Evolutionary conservation across 208 protist genomes (phyloP).

Genomic region (Blastocrithidia nonstop): DNA sequence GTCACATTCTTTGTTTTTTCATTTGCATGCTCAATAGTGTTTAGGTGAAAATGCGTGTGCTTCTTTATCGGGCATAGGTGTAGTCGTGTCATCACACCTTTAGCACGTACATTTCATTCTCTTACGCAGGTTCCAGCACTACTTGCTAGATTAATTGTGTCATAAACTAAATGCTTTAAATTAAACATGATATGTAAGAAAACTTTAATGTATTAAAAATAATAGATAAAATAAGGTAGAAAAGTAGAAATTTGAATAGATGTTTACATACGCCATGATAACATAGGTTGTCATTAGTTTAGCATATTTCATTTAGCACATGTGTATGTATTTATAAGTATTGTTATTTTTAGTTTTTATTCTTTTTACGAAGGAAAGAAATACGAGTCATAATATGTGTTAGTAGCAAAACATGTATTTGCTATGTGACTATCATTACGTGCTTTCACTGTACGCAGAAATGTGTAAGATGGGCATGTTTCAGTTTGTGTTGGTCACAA

Average conservation of each 20-base stretch:
- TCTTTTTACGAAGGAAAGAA: slow-evolving; percentile 32
- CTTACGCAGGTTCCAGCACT: slow-evolving; percentile 56
- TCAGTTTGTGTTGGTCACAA: slow-evolving; percentile 15
- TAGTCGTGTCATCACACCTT: slow-evolving; percentile 65
- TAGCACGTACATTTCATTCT: slow-evolving; percentile 69
- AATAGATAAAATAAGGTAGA: neutral
- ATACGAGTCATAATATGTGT: no score
- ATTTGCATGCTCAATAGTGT: slow-evolving; percentile 55
- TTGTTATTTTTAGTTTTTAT: no score
- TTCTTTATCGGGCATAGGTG: slow-evolving; percentile 86
- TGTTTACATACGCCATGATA: slow-evolving; percentile 24
- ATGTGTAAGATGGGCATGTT: slow-evolving; percentile 40
- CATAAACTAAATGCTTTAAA: neutral
- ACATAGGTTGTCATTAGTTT: slow-evolving; percentile 40
- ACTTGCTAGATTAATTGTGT: slow-evolving; percentile 29
- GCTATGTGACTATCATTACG: no score
- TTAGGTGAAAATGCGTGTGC: slow-evolving; percentile 53
- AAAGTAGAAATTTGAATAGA: slow-evolving; percentile 13
- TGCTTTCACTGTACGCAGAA: no score
- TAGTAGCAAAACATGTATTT: no score
- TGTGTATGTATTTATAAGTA: no score
- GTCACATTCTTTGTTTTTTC: slow-evolving; percentile 55
- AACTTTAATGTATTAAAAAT: neutral
- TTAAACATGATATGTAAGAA: neutral
- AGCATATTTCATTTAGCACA: no score